Conservation (phyloP, 768 basidiomycete genomes). For the Trametes cubensis region DNA sequence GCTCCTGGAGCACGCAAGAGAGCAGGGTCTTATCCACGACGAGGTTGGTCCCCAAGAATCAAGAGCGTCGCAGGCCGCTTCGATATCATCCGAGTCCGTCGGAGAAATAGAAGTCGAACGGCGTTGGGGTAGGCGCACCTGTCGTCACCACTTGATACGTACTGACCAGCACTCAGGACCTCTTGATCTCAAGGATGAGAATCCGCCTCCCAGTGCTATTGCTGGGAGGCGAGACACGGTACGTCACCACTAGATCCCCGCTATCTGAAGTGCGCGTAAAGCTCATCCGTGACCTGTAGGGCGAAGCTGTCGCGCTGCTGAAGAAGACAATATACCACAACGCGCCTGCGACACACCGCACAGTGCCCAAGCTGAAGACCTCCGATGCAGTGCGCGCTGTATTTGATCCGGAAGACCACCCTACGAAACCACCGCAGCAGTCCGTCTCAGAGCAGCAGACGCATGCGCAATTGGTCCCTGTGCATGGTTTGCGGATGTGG, state of each 20-base stretch:
- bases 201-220: slow-evolving; percentile 72
- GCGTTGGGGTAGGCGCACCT: slow-evolving; percentile 28
- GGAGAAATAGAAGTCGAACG: slow-evolving; percentile 27
- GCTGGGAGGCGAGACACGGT: slow-evolving; percentile 71
- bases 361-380: slow-evolving; percentile 50
- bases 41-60: slow-evolving; percentile 13
- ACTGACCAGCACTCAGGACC: slow-evolving; percentile 44
- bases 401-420: slow-evolving; percentile 53
- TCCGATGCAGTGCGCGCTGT: slow-evolving; percentile 50
- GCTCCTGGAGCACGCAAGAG: slow-evolving; percentile 47
- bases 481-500: slow-evolving; percentile 62
- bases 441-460: slow-evolving; percentile 62
- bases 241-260: slow-evolving; percentile 20
- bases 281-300: slow-evolving; percentile 36
- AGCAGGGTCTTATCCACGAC: slow-evolving; percentile 47
- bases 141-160: too few species aligned
- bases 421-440: slow-evolving; percentile 49
- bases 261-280: background rate
- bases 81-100: slow-evolving; percentile 16
- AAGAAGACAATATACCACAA: slow-evolving; percentile 60
- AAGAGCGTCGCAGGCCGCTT: slow-evolving; percentile 8
- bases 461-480: slow-evolving; percentile 40
- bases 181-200: slow-evolving; percentile 64
- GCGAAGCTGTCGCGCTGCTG: slow-evolving; percentile 55
- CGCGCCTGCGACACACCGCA: slow-evolving; percentile 55